Percentiles rank a stretch among this genome's conserved stretches.
Evolutionary conservation across 2,329 filamentous ascomycete species (phyloP).

Genomic region (Botrytis sinoallii): DNA sequence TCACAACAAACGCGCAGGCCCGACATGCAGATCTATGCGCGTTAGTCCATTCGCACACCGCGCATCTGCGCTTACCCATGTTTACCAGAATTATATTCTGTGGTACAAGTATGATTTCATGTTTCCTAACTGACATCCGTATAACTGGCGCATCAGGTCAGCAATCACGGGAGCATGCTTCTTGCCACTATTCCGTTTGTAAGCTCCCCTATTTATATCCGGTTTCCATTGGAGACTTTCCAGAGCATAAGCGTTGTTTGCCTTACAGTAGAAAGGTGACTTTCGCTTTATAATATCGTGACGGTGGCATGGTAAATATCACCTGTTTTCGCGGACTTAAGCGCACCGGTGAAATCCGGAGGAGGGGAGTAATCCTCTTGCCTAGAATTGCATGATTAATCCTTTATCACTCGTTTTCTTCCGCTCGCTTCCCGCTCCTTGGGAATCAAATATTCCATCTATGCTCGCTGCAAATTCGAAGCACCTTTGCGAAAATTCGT

Average conservation of each 20-base stretch:
- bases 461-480: neutral
- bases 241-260: neutral
- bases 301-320: neutral
- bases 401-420: neutral
- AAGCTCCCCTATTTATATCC: neutral
- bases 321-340: neutral
- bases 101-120: neutral
- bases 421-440: neutral
- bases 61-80: neutral
- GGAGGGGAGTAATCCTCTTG: neutral
- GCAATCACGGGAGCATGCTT: neutral
- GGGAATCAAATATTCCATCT: neutral
- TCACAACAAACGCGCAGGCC: neutral
- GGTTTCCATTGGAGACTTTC: neutral
- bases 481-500: too few relatives aligned
- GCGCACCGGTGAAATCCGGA: neutral
- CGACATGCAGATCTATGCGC: neutral
- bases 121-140: too few relatives aligned
- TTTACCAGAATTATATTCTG: neutral
- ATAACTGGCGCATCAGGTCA: neutral
- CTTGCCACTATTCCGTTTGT: neutral
- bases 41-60: neutral
- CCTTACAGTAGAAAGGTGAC: neutral
- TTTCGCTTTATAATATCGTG: neutral
- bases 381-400: neutral